Evolutionary conservation across 2,329 filamentous ascomycete species (phyloP).

Genomic region (Sporothrix variecibatus): DNA sequence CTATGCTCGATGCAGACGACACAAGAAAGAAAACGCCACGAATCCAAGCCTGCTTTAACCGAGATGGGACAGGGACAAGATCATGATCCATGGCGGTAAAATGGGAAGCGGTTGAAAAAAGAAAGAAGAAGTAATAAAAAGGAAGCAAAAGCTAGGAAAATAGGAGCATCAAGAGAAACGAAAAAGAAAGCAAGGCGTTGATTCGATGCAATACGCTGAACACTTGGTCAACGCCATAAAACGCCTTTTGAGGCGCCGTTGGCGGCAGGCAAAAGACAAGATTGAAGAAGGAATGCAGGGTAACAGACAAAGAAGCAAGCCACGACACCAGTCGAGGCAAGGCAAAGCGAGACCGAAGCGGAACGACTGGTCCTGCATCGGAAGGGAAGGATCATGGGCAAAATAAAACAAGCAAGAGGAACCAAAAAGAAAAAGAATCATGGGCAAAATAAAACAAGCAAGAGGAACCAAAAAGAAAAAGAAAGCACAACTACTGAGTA

Average conservation of each 20-base stretch:
- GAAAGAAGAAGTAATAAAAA: not conserved
- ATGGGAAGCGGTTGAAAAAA: not conserved
- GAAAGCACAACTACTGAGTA: not conserved
- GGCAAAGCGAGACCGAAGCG: too few species aligned
- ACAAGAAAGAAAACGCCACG: not conserved
- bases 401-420: too few species aligned
- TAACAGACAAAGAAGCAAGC: too few species aligned
- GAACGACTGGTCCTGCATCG: too few species aligned
- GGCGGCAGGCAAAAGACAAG: not conserved
- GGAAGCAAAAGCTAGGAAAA: not conserved
- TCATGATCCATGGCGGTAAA: not conserved
- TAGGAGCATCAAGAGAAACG: not conserved
- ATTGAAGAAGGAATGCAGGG: too few species aligned
- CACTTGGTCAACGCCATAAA: too few species aligned
- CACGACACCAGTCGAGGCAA: too few species aligned
- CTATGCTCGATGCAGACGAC: not conserved
- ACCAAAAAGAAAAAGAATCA: too few species aligned
- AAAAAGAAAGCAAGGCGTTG: not conserved
- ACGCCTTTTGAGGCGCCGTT: not conserved
- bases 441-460: too few species aligned
- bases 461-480: not conserved
- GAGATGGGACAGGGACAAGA: not conserved
- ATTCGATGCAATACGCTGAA: not conserved
- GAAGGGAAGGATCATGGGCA: too few species aligned
- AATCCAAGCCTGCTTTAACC: not conserved